Evolutionary conservation across 2,329 filamentous ascomycete species (phyloP).

Genomic region (Fusarium pininemorale): DNA sequence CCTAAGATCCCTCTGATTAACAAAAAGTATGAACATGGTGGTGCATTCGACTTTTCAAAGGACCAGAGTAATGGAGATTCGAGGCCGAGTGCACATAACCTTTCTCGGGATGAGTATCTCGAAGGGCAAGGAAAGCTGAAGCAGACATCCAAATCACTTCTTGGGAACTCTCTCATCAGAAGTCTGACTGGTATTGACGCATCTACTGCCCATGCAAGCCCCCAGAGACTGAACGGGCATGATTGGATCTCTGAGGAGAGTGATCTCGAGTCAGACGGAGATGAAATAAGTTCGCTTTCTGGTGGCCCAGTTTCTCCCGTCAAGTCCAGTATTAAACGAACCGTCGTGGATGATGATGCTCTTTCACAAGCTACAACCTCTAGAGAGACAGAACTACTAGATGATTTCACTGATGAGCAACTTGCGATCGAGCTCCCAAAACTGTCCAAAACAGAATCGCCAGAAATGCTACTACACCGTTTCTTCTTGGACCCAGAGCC

Average conservation of each 20-base stretch:
- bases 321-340: slow-evolving; percentile 57
- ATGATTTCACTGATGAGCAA: slow-evolving; percentile 56
- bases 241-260: slow-evolving; percentile 58
- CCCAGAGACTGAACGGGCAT: slow-evolving; percentile 49
- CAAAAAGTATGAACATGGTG: slow-evolving; percentile 67
- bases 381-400: slow-evolving; percentile 57
- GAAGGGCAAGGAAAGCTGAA: slow-evolving; percentile 57
- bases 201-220: slow-evolving; percentile 44
- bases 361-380: slow-evolving; percentile 62
- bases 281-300: slow-evolving; percentile 61
- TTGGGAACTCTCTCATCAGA: slow-evolving; percentile 41
- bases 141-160: slow-evolving; percentile 45
- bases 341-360: slow-evolving; percentile 64
- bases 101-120: slow-evolving; percentile 60
- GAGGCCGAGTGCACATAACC: slow-evolving; percentile 45
- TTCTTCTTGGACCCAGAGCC: slow-evolving; percentile 70
- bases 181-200: slow-evolving; percentile 41
- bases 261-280: slow-evolving; percentile 65
- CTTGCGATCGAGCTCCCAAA: slow-evolving; percentile 60
- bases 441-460: slow-evolving; percentile 57
- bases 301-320: slow-evolving; percentile 61
- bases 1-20: slow-evolving; percentile 62
- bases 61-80: slow-evolving; percentile 44
- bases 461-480: slow-evolving; percentile 60
- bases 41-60: slow-evolving; percentile 59